A percentile compares a stretch with the other conserved stretches of the same genome.
Evolutionary conservation across 2,329 filamentous ascomycete genomes (phyloP).

Genomic region (Aspergillus proliferans): DNA sequence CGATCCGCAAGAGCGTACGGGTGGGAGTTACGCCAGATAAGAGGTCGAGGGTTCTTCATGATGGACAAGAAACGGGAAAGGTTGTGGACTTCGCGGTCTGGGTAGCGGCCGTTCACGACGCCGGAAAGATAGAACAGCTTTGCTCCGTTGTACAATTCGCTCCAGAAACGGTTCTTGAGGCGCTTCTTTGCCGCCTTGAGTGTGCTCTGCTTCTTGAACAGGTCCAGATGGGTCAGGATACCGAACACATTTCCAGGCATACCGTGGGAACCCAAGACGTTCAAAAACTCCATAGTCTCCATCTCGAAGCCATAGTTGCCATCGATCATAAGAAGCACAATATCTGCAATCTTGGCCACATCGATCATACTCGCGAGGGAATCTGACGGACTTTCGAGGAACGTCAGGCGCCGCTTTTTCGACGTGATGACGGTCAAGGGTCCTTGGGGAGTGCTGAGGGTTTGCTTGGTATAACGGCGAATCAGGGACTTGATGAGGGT

Average conservation of each 20-base stretch:
- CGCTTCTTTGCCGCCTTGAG: slow-evolving; percentile 93
- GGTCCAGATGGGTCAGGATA: slow-evolving; percentile 88
- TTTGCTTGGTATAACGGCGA: slow-evolving; percentile 91
- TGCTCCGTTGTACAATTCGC: slow-evolving; percentile 90
- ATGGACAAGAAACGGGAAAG: slow-evolving; percentile 90
- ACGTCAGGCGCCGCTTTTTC: slow-evolving; percentile 89
- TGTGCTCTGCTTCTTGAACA: slow-evolving; percentile 89
- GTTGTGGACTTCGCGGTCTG: slow-evolving; percentile 93
- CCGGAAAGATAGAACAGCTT: slow-evolving; percentile 96
- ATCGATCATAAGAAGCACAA: slow-evolving; percentile 95
- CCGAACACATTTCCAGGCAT: slow-evolving; percentile 99
- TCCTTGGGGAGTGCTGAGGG: slow-evolving; percentile 78
- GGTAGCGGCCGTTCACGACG: slow-evolving; percentile 93
- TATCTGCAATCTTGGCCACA: slow-evolving; percentile 93
- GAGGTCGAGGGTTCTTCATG: slow-evolving; percentile 97
- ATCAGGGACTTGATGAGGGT: slow-evolving; percentile 93
- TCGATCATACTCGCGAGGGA: slow-evolving; percentile 96
- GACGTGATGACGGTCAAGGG: slow-evolving; percentile 95
- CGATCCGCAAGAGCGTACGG: slow-evolving; percentile 91
- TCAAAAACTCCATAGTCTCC: slow-evolving; percentile 99
- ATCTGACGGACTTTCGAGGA: slow-evolving; percentile 91
- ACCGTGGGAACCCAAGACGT: slow-evolving; percentile 83
- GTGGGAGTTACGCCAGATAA: slow-evolving; percentile 94
- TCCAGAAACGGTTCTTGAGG: slow-evolving; percentile 93
- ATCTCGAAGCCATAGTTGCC: slow-evolving; percentile 99